phyloP scores from a whole-genome alignment of 805 yeast species.

The Candida nemodendra region DNA sequence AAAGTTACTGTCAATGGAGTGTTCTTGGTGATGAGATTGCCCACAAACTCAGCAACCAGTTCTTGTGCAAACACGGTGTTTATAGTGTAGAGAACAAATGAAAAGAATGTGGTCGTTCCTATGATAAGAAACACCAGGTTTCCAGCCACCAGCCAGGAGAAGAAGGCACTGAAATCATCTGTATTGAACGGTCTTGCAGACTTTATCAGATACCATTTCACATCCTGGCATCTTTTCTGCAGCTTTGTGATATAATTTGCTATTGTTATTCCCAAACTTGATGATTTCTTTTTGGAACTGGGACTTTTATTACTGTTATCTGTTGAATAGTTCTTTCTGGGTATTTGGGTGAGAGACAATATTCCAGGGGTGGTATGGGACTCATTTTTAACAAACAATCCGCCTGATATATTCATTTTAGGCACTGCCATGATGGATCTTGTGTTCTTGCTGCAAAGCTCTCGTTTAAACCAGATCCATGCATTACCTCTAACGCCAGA shows the following conservation, averaged over 20 bases:
- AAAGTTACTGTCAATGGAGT: conserved; percentile 81
- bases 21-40: conserved; percentile 79
- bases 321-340: too few species aligned
- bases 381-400: too few species aligned
- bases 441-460: too few species aligned
- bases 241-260: conserved; percentile 1
- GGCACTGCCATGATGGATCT: too few species aligned
- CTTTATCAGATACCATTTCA: conserved; percentile 74
- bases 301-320: too few species aligned
- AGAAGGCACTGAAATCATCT: conserved; percentile 88
- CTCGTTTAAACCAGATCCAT: too few species aligned
- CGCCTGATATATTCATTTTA: too few species aligned
- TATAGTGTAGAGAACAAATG: conserved; percentile 69
- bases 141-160: conserved; percentile 90
- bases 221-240: conserved; percentile 19
- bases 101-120: conserved; percentile 91
- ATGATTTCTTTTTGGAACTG: too few species aligned
- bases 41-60: conserved; percentile 74
- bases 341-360: too few species aligned
- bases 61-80: conserved; percentile 91
- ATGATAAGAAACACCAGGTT: conserved; percentile 74
- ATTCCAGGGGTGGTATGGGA: too few species aligned
- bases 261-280: too few species aligned
- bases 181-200: conserved; percentile 82
- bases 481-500: too few species aligned